Conservation (phyloP, 2,329 filamentous ascomycete genomes). For the Hirsutella rhossiliensis region DNA sequence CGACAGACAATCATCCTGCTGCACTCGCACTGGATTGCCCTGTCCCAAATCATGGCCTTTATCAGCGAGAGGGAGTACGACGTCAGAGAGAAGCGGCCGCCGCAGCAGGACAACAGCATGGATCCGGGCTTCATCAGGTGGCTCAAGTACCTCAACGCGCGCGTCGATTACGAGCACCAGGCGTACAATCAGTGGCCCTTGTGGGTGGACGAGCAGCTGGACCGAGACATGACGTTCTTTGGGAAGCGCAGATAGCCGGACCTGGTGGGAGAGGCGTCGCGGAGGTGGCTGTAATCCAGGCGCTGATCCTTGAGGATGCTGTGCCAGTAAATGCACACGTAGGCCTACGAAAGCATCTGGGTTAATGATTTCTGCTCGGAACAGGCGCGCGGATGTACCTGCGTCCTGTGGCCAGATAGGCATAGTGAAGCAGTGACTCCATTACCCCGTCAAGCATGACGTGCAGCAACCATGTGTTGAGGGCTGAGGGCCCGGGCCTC, state of each 20-base stretch:
- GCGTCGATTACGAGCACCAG: conserved; percentile 30
- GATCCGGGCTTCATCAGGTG: conserved; percentile 35
- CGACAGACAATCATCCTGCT: conserved; percentile 35
- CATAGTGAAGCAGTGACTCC: no score
- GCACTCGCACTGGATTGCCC: conserved; percentile 40
- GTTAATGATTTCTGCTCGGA: no score
- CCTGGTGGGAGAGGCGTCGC: neutral
- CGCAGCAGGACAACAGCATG: conserved; percentile 10
- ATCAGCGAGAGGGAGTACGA: conserved; percentile 30
- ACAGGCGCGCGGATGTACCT: no score
- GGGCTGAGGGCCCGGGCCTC: no score
- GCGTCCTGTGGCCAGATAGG: no score
- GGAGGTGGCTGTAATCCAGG: neutral
- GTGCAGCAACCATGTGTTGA: no score
- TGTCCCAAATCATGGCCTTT: conserved; percentile 41
- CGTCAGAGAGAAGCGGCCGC: conserved; percentile 16
- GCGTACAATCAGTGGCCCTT: conserved; percentile 39
- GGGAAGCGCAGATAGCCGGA: conserved; percentile 15
- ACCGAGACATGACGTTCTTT: conserved; percentile 32
- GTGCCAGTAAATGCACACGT: no score
- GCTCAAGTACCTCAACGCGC: conserved; percentile 37
- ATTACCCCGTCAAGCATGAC: no score
- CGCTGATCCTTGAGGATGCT: no score
- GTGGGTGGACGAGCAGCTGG: conserved; percentile 41
- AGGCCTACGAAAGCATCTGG: no score